These are phyloP conservation scores for Myrica gale DNA, from an alignment of 306 rosid genomes.

Conservation along the genomic window DNA sequence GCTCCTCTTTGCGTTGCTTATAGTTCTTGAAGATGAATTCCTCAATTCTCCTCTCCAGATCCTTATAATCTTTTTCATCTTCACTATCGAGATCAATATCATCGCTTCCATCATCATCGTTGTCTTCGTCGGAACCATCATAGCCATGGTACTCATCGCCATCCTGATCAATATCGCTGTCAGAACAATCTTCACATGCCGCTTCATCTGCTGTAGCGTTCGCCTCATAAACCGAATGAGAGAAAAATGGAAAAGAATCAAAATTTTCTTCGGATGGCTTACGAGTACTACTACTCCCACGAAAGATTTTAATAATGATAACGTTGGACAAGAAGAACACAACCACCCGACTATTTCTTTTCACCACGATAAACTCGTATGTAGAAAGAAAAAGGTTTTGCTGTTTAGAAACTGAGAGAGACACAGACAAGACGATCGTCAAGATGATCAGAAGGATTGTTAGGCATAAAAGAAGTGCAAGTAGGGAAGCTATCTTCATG, in stretches of 20 bases:
- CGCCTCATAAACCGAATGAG: neutral
- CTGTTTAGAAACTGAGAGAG: slow-evolving; percentile 17
- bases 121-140: slow-evolving; percentile 38
- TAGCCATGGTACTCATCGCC: slow-evolving; percentile 3
- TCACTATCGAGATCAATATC: slow-evolving; percentile 1
- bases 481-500: slow-evolving; percentile 17
- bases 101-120: neutral
- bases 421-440: neutral
- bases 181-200: neutral
- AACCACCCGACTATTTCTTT: slow-evolving; percentile 14
- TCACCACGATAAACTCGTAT: slow-evolving; percentile 19
- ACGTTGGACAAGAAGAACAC: slow-evolving; percentile 29
- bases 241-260: neutral
- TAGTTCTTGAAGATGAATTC: slow-evolving; percentile 36
- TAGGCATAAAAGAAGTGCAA: neutral
- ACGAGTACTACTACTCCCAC: neutral
- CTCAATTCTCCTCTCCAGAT: slow-evolving; percentile 31
- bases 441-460: slow-evolving; percentile 8
- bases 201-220: neutral
- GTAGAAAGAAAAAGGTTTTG: slow-evolving; percentile 18
- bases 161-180: neutral
- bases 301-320: slow-evolving; percentile 16
- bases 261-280: slow-evolving; percentile 9
- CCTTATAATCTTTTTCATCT: slow-evolving; percentile 19
- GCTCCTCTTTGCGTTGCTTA: slow-evolving; percentile 37